Evolutionary conservation across 2,329 filamentous ascomycete species (phyloP).

Genomic region (Colletotrichum simmondsii): DNA sequence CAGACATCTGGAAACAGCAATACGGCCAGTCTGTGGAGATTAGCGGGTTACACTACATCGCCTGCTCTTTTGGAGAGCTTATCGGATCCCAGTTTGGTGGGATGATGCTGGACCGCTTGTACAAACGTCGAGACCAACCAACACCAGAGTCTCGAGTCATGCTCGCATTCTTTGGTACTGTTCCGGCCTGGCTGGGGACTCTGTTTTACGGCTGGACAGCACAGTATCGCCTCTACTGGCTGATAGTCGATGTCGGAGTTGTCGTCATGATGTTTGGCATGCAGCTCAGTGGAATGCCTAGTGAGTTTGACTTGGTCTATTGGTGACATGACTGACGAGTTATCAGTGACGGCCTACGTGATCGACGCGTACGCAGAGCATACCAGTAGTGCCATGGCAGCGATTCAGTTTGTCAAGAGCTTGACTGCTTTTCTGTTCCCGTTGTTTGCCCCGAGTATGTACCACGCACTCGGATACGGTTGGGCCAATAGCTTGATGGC

Average conservation of each 20-base stretch:
- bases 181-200: slow-evolving; percentile 52
- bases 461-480: slow-evolving; percentile 47
- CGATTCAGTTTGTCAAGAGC: slow-evolving; percentile 55
- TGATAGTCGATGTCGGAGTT: slow-evolving; percentile 48
- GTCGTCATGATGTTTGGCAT: slow-evolving; percentile 45
- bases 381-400: slow-evolving; percentile 58
- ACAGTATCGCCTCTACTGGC: slow-evolving; percentile 48
- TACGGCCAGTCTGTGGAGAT: slow-evolving; percentile 68
- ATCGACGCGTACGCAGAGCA: slow-evolving; percentile 59
- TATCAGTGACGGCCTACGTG: slow-evolving; percentile 46
- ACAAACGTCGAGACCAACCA: slow-evolving; percentile 35
- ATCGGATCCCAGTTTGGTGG: slow-evolving; percentile 61
- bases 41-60: slow-evolving; percentile 72
- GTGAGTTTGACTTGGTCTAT: neutral
- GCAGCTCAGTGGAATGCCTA: slow-evolving; percentile 45
- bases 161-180: slow-evolving; percentile 52
- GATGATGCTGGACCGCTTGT: slow-evolving; percentile 50
- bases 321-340: no score
- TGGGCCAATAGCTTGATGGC: slow-evolving; percentile 52
- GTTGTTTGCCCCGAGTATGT: slow-evolving; percentile 57
- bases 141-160: slow-evolving; percentile 66
- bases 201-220: slow-evolving; percentile 57
- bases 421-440: slow-evolving; percentile 61
- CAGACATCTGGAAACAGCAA: slow-evolving; percentile 62
- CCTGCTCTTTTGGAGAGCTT: slow-evolving; percentile 71